Evolutionary conservation across 108 stramenopile genomes (phyloP).

Genomic region (Pseudonitzschia delicatissima): DNA sequence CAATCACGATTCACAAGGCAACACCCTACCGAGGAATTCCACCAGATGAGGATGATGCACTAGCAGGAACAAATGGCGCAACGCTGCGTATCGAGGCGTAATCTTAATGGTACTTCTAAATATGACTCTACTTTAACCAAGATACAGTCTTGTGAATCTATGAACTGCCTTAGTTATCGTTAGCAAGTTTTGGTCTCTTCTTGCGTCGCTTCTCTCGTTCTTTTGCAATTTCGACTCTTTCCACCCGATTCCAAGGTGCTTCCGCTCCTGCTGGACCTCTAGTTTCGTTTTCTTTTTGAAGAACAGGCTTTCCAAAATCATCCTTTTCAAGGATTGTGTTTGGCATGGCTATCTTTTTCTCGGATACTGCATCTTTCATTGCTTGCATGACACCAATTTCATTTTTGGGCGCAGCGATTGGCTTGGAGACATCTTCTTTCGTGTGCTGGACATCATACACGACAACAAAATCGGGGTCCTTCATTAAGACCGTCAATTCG

Average conservation of each 20-base stretch:
- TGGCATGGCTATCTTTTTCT: slow-evolving; percentile 45
- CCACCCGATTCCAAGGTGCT: slow-evolving; percentile 42
- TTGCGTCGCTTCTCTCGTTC: slow-evolving; percentile 29
- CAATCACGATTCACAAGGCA: slow-evolving; percentile 63
- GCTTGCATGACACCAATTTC: slow-evolving; percentile 11
- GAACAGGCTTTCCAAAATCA: slow-evolving; percentile 28
- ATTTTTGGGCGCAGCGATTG: slow-evolving; percentile 12
- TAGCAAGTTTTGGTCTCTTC: slow-evolving; percentile 16
- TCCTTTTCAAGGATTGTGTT: slow-evolving; percentile 55
- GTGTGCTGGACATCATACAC: slow-evolving; percentile 23
- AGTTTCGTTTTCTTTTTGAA: slow-evolving; percentile 47
- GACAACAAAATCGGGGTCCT: slow-evolving; percentile 49
- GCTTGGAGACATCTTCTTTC: slow-evolving; percentile 9
- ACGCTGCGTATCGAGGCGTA: not conserved
- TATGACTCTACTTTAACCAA: no score
- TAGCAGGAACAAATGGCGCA: not conserved
- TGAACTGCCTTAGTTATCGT: no score
- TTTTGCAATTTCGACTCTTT: slow-evolving; percentile 43
- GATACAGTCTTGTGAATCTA: no score
- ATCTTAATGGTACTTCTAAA: no score
- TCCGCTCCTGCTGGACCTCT: slow-evolving; percentile 32
- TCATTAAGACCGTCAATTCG: slow-evolving; percentile 41
- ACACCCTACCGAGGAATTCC: slow-evolving; percentile 52
- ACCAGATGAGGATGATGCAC: slow-evolving; percentile 22
- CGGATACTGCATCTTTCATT: slow-evolving; percentile 10